Evolutionary conservation across 2,329 filamentous ascomycete species (phyloP).

Genomic region (Penicillium sclerotigenum): DNA sequence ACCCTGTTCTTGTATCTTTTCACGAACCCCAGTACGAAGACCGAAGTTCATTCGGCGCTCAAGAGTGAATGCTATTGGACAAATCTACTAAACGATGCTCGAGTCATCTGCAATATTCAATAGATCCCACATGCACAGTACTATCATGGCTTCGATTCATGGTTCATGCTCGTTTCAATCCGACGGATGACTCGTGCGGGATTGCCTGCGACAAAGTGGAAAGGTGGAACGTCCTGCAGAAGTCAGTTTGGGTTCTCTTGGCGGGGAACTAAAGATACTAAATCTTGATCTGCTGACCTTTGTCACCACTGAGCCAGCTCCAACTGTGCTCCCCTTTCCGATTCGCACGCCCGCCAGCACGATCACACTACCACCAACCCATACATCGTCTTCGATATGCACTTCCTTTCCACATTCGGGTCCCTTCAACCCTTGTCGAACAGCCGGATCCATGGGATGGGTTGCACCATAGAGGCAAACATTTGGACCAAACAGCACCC

Average conservation of each 20-base stretch:
- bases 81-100: background rate
- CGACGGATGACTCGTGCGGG: conserved; percentile 24
- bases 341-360: conserved; percentile 45
- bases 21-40: background rate
- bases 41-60: background rate
- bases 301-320: conserved; percentile 42
- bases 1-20: background rate
- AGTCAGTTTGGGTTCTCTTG: background rate
- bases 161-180: conserved; percentile 27
- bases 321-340: conserved; percentile 43
- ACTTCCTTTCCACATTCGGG: conserved; percentile 52
- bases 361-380: conserved; percentile 49
- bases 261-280: background rate
- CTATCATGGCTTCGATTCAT: conserved; percentile 7
- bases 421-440: conserved; percentile 41
- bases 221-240: conserved; percentile 25
- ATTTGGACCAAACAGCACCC: conserved; percentile 53
- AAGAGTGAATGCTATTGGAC: background rate
- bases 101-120: background rate
- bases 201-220: conserved; percentile 30
- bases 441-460: conserved; percentile 51
- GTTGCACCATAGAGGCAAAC: conserved; percentile 53
- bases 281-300: conserved; percentile 19
- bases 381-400: conserved; percentile 48
- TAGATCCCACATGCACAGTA: background rate